These are phyloP conservation scores for Botrytis deweyae DNA, from an alignment of 2,329 filamentous ascomycete species.

Conservation along the genomic window DNA sequence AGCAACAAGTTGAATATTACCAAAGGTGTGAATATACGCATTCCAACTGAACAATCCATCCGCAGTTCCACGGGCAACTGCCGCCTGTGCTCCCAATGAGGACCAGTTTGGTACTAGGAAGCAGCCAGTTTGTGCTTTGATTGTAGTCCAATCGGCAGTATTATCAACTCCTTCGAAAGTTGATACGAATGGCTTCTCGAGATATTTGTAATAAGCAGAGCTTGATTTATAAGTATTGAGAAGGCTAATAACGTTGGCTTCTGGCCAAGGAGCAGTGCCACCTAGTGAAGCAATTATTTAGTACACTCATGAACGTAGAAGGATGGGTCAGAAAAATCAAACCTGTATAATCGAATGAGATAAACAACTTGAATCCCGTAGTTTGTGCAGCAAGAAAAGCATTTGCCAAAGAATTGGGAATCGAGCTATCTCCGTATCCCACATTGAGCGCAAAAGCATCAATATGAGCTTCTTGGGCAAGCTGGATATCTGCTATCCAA, in stretches of 20 bases:
- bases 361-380: neutral
- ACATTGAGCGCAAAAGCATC: constrained; percentile 5
- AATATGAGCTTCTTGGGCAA: neutral
- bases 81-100: neutral
- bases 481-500: neutral
- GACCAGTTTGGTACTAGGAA: neutral
- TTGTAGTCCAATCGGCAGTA: neutral
- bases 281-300: neutral
- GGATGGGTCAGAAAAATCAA: neutral
- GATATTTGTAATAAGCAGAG: neutral
- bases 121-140: neutral
- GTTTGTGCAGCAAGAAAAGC: neutral
- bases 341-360: constrained; percentile 9
- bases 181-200: neutral
- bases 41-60: constrained; percentile 7
- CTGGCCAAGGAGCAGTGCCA: neutral
- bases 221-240: neutral
- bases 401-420: neutral
- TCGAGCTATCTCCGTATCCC: neutral
- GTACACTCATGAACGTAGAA: neutral
- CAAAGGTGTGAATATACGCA: neutral
- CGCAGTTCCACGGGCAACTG: neutral
- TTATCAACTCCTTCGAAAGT: constrained; percentile 1
- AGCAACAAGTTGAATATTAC: neutral
- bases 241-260: neutral